Percentiles rank a stretch among this genome's conserved stretches.
phyloP scores from a whole-genome alignment of 2,329 filamentous ascomycete species.

The Trichoderma afroharzianum region DNA sequence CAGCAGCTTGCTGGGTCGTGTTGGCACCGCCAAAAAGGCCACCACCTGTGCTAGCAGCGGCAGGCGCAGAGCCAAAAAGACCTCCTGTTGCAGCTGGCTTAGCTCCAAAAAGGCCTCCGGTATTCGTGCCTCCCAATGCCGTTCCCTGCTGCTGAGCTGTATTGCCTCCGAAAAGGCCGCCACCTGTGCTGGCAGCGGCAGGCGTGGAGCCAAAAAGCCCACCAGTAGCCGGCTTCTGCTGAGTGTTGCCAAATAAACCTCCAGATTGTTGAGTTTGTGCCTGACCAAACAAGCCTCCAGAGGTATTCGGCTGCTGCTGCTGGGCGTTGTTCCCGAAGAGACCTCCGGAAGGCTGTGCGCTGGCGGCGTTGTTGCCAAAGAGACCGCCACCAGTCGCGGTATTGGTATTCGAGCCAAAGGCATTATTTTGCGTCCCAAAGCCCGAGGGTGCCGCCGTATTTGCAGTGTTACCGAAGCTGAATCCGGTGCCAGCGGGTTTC shows the following conservation, averaged over 20 bases:
- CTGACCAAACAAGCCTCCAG: slow-evolving; percentile 35
- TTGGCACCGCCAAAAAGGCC: slow-evolving; percentile 43
- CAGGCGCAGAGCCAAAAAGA: slow-evolving; percentile 39
- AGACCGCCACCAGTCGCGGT: slow-evolving; percentile 30
- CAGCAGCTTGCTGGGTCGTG: slow-evolving; percentile 37
- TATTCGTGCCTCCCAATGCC: slow-evolving; percentile 31
- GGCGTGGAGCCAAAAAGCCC: slow-evolving; percentile 34
- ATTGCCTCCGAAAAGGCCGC: slow-evolving; percentile 43
- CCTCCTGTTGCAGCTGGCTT: slow-evolving; percentile 36
- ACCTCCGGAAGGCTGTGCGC: slow-evolving; percentile 28
- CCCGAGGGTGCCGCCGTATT: slow-evolving; percentile 25
- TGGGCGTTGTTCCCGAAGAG: slow-evolving; percentile 42
- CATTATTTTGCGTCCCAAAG: slow-evolving; percentile 31
- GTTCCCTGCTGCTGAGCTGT: slow-evolving; percentile 40
- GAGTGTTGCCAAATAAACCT: slow-evolving; percentile 45
- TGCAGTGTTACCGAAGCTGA: slow-evolving; percentile 42
- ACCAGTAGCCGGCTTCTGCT: slow-evolving; percentile 37
- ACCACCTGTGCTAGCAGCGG: slow-evolving; percentile 32
- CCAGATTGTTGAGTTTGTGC: slow-evolving; percentile 32
- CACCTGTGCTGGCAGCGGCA: slow-evolving; percentile 33
- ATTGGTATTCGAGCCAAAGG: slow-evolving; percentile 34
- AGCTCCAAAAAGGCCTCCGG: slow-evolving; percentile 40
- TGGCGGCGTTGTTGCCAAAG: slow-evolving; percentile 36
- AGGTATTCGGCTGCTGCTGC: slow-evolving; percentile 27
- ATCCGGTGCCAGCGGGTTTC: slow-evolving; percentile 34